These are phyloP conservation scores for Fusarium liriodendri DNA, from an alignment of 2,329 filamentous ascomycete species.

Conservation along the genomic window DNA sequence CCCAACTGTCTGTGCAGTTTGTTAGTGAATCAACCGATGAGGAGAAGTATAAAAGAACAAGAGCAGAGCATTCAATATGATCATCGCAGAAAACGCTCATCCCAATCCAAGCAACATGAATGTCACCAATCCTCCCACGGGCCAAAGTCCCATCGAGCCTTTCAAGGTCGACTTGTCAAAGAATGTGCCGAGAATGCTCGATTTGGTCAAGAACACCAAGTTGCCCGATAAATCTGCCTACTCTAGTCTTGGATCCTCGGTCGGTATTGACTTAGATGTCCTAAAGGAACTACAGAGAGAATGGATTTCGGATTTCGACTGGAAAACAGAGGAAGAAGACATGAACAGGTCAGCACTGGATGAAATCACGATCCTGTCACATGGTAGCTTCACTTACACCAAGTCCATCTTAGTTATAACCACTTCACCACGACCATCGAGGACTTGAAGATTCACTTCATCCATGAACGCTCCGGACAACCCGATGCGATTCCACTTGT, in stretches of 20 bases:
- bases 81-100: neutral
- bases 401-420: neutral
- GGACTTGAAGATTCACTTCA: conserved; percentile 40
- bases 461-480: conserved; percentile 30
- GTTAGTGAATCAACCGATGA: neutral
- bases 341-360: conserved; percentile 25
- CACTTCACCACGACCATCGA: conserved; percentile 5
- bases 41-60: neutral
- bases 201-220: conserved; percentile 21
- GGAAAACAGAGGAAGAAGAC: conserved; percentile 27
- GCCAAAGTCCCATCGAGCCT: neutral
- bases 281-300: conserved; percentile 18
- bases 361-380: neutral
- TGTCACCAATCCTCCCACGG: neutral
- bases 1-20: neutral
- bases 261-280: conserved; percentile 21
- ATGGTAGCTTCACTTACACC: neutral
- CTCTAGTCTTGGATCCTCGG: neutral
- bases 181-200: conserved; percentile 18
- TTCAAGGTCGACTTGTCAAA: conserved; percentile 19
- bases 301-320: conserved; percentile 33
- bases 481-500: conserved; percentile 52
- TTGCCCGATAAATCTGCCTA: conserved; percentile 11
- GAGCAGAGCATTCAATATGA: neutral
- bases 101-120: neutral